Conservation (phyloP, 2,329 filamentous ascomycete species). For the Diatrype stigma region DNA sequence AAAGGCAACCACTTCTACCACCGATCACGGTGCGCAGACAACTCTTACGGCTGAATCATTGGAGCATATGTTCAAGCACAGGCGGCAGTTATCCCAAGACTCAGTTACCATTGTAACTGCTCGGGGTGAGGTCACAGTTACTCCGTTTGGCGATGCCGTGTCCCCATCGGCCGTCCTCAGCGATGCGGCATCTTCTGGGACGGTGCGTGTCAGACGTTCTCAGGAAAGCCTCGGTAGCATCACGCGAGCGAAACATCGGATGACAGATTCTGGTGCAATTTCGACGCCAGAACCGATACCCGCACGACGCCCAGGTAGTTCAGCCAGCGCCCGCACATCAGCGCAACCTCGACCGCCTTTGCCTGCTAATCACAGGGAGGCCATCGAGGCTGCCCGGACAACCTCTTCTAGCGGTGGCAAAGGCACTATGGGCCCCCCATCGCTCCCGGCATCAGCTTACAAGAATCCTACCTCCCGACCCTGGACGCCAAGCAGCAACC, state of each 20-base stretch:
- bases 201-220: slow-evolving; percentile 41
- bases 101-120: slow-evolving; percentile 14
- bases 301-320: slow-evolving; percentile 63
- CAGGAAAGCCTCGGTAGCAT: slow-evolving; percentile 47
- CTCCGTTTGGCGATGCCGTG: slow-evolving; percentile 25
- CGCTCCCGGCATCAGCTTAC: slow-evolving; percentile 71
- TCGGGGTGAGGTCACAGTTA: slow-evolving; percentile 13
- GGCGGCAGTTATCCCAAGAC: slow-evolving; percentile 28
- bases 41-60: slow-evolving; percentile 77
- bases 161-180: slow-evolving; percentile 16
- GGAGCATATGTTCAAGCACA: slow-evolving; percentile 61
- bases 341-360: slow-evolving; percentile 60
- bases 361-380: slow-evolving; percentile 76
- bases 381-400: slow-evolving; percentile 73
- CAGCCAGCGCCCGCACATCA: slow-evolving; percentile 57
- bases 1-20: slow-evolving; percentile 41
- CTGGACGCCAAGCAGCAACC: slow-evolving; percentile 55
- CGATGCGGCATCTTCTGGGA: slow-evolving; percentile 24
- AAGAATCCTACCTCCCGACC: slow-evolving; percentile 46
- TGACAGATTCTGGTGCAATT: slow-evolving; percentile 31
- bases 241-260: slow-evolving; percentile 33
- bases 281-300: slow-evolving; percentile 31
- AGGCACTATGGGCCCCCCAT: slow-evolving; percentile 75
- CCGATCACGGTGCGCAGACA: slow-evolving; percentile 77
- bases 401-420: slow-evolving; percentile 45